Evolutionary conservation across 2,329 filamentous ascomycete genomes (phyloP), one percentile per base, ranked within the genome.

Genomic region (Colletotrichum caudatum): DNA sequence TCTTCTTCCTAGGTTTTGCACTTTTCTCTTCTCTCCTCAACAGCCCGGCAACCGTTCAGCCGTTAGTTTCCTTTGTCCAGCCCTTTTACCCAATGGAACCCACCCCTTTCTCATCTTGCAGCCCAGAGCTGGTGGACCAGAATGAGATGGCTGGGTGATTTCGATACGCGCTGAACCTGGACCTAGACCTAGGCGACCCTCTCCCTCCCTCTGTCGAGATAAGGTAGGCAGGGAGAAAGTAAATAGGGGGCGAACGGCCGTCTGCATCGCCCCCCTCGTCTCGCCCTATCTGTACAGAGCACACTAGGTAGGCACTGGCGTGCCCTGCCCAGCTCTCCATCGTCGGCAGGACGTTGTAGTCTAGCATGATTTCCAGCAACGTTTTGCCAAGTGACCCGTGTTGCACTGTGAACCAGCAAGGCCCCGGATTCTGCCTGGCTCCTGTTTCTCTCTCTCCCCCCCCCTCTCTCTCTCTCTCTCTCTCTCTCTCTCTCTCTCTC

Each of bases 121-220:
- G 20, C 39, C 57, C 39, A 44, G 23, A 51, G 14, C 26, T 33
- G 35, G 65, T 71, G 69, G 69, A 51, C 58, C 69, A 29, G 20
- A 39, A 48, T 18, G 59, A 71, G 69, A 71, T 71, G 69, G 65
- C 69, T 50, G 69, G 65, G 59, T 71, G 69, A 71, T 71, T 71
- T 71, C 58, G 69, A 71, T 71, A 67, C 54, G 69, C 69, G 69
- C 65, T 69, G 65, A 54, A 60, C 65, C 69, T 46, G 53, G 51
- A 63, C 59, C 46, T 58, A 35, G 53, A 44, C 64, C 69, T 39
- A 35, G 64, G 26, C 48, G n/a, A 48, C 44, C 35, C 44, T 35
- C 33, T 37, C 35, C 5, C 59, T 18, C 29, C 12, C 20, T 12
- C 37, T 59, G 29, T 62, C 33, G 35, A 69, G 69, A 69, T 71